Base-by-base conservation (phyloP, 768 basidiomycete genomes). In the Lentinula sp. region DNA sequence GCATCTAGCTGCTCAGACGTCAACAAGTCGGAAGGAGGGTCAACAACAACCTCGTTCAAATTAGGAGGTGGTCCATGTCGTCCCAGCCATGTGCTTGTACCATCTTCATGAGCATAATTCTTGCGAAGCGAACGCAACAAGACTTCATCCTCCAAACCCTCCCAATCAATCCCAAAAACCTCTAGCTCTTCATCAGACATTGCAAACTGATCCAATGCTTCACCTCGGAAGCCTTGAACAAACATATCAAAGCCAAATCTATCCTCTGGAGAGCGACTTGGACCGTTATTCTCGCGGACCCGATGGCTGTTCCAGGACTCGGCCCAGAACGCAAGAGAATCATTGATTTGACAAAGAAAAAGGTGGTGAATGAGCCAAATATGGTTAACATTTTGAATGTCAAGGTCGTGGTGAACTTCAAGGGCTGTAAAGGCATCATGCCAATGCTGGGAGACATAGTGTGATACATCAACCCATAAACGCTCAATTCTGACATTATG, bases 361-460 rank as follows among this genome's bases (percentile, higher is more conserved):
- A 73, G 67, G 51, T 62, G 60, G 36, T 70, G 71, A 3, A 71
- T 63, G 7, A 72, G 60, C 71, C 71, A 75, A 23, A 71, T 67
- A 59, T 70, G 72, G 23, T 50, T 58, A 3, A 46, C 18, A 33
- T 59, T 62, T 8, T 59, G 42, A 12, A 60, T 45, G 46, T 74
- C 60, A 0, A 74, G 64, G 1, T 67, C 64, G 48, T 67, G 45
- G 43, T 60, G 23, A 2, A 52, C 37, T 53, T 74, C 70, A 1
- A 74, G 66, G 4, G 57, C 42, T 4, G 51, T 45, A 59, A 73
- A 73, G n/a, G 66, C 67, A 0, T 65, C 50, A 16, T 68, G 63
- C 73, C 73, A 74, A 37, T 66, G 68, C 9, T 43, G 43, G 4
- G 69, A 69, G 32, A 71, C 59, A 2, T 61, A 63, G 1, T 35